Evolutionary conservation across 2,329 filamentous ascomycete genomes (phyloP), one percentile per base, ranked within the genome.

Genomic region (Lachnellula arida): DNA sequence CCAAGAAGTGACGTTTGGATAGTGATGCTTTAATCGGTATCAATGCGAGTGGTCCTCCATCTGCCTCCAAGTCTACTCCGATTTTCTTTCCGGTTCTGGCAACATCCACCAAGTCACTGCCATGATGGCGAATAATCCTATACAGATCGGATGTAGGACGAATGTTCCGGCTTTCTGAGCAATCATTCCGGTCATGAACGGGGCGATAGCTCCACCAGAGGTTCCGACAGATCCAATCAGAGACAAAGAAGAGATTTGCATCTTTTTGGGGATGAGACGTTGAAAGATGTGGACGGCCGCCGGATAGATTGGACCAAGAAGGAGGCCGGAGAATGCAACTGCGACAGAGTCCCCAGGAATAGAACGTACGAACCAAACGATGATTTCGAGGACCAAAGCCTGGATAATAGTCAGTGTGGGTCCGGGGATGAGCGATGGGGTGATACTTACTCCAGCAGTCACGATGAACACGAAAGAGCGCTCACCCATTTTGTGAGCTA

Each of bases 261-360:
- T 75, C 23, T 76, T 72, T 8, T 79, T 74, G 9, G 78, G 80
- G 67, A 90, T 75, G 43, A 79, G 73, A 19, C 80, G 75, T 58
- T 84, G 78, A 60, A 89, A 84, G 4, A 88, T 76, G 0, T 81
- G 79, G 4, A 81, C 77, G 0, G 84, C 81, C 66, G 86, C 91
- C 0, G 89, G 88, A 64, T 90, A 93, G 6, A 94, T 78, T 0
- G 90, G 89, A 0, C 90, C 89, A 0, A 94, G 76, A 32, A 93
- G 72, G 4, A 93, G 71, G 12, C 90, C 89, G 14, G 92, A 78
- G 19, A 93, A 72, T 71, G 82, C 76, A 3, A 88, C 79, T 4
- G 82, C 79, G 2, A 87, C 82, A 25, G 85, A 81, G 58, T 87
- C 79, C 5, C 84, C 84, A 19, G 87, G 73, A 19, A 91, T 76